Conservation (phyloP, 176 grass and related monocot genomes). For the Poa pratensis region DNA sequence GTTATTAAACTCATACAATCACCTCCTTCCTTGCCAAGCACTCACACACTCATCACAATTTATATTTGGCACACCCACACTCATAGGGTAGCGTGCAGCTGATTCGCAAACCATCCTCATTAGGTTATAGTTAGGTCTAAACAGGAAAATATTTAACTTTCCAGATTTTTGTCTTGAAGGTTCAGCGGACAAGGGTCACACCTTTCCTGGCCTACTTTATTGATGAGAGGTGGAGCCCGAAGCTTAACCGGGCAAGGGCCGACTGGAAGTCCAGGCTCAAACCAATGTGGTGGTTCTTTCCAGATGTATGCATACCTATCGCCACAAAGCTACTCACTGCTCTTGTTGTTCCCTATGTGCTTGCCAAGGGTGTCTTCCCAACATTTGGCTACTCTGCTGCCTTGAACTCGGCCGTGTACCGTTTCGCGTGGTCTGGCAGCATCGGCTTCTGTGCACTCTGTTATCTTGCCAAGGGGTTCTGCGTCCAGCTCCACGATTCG, state of each 20-base stretch:
- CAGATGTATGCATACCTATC: conserved; percentile 52
- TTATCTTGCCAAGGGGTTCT: conserved; percentile 31
- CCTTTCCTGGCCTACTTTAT: conserved; percentile 38
- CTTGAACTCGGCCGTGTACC: conserved; percentile 51
- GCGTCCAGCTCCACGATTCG: conserved; percentile 40
- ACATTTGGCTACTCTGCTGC: conserved; percentile 43
- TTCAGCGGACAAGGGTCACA: conserved; percentile 29
- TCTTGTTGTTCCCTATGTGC: conserved; percentile 54
- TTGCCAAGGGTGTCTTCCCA: conserved; percentile 54
- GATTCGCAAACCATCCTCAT: neutral
- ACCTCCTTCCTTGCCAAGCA: neutral
- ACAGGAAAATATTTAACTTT: neutral
- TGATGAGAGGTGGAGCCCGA: conserved; percentile 48
- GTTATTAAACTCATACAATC: neutral
- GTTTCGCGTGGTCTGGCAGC: conserved; percentile 61
- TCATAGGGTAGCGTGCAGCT: neutral
- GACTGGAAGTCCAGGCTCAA: conserved; percentile 42
- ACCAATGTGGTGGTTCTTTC: conserved; percentile 54
- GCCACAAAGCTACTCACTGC: conserved; percentile 43
- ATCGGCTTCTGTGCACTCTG: conserved; percentile 33
- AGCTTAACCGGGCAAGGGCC: conserved; percentile 38
- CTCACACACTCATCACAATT: neutral
- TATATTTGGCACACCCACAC: neutral
- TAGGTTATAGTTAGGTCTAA: neutral
- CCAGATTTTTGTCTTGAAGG: conserved; percentile 37